Base-by-base conservation (phyloP, 768 basidiomycete genomes). In the Pleurotus sapidus region DNA sequence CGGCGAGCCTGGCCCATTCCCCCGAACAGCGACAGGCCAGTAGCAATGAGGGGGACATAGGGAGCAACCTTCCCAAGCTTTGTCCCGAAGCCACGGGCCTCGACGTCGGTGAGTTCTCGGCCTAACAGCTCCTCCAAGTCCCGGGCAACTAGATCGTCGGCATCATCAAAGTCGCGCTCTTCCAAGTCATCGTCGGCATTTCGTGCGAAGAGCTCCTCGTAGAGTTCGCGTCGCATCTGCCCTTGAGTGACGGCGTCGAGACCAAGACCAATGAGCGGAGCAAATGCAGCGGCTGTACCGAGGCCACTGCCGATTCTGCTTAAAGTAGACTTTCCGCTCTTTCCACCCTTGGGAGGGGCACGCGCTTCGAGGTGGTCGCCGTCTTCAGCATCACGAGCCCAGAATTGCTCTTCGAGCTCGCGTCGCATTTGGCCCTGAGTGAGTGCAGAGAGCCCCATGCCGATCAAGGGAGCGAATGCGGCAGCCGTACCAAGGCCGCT, bases 41-140 rank as follows among this genome's bases (percentile, higher is more conserved):
- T 51, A 30, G 49, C 49, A 27, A 51, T 39, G 30, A 51, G 49
- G n/a, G 49, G 49, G 37, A 34, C 49, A 3, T 34, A 51, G 37
- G 49, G 49, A 15, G 49, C 49, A 27, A 51, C 49, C 30, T 51
- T 39, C 4, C 49, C 49, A 3, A 51, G 17, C 8, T 25, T 51
- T 14, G n/a, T 51, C 7, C 49, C 30, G 15, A 51, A 30, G 20
- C 34, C 49, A 34, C 34, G 49, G 9, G 49, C 46, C 46, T 48
- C 46, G 2, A 48, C 18, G 12, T 48, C 46, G 8, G 46, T 48
- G 9, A 48, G 23, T 48, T 48, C 46, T 4, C 46, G 46, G 23
- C 46, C 46, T 5, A 25, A 14, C 0, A 48, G 46, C 23, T 48
- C 46, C 46, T 48, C 46, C 46, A 48, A 48, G 17, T 48, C 46